Percentiles rank a stretch among this genome's conserved stretches.
These are phyloP conservation scores for Dioscorea zingiberensis DNA, from an alignment of 106 monocot species.

Conservation along the genomic window DNA sequence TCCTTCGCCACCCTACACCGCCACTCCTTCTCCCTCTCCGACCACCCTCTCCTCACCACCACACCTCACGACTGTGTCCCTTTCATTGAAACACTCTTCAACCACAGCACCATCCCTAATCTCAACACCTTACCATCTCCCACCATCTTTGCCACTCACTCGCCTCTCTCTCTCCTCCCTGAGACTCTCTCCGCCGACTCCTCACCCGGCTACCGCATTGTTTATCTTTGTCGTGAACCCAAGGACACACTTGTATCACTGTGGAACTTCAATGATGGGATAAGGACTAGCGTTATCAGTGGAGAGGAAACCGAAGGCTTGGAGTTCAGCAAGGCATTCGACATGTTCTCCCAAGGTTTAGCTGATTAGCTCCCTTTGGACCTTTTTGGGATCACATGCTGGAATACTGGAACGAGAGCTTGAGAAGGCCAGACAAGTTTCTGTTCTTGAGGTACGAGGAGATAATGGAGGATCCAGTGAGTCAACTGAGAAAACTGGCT, in stretches of 20 bases:
- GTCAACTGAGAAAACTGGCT: conserved; percentile 14
- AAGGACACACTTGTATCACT: conserved; percentile 25
- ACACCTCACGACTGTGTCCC: conserved; percentile 24
- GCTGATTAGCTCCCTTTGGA: not conserved
- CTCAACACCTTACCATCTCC: conserved; percentile 13
- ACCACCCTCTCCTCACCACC: conserved; percentile 10
- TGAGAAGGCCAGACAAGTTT: not conserved
- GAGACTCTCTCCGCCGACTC: not conserved
- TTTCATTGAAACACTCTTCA: conserved; percentile 7
- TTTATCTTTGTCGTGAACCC: conserved; percentile 25
- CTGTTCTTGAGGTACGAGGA: conserved; percentile 34
- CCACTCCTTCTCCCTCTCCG: not conserved
- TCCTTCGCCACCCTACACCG: conserved; percentile 18
- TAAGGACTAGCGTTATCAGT: not conserved
- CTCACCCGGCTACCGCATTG: conserved; percentile 6
- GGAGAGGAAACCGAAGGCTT: too few relatives aligned
- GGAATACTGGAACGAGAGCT: conserved; percentile 21
- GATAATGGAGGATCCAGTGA: not conserved
- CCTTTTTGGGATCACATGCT: conserved; percentile 25
- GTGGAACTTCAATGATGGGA: conserved; percentile 4
- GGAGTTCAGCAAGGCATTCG: not conserved
- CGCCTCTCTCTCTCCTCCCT: conserved; percentile 9
- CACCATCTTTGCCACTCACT: conserved; percentile 23
- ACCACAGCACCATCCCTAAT: not conserved
- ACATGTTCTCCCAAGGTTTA: not conserved